Conservation (phyloP, 345 rosid genomes). For the Rhizophora apiculata region DNA sequence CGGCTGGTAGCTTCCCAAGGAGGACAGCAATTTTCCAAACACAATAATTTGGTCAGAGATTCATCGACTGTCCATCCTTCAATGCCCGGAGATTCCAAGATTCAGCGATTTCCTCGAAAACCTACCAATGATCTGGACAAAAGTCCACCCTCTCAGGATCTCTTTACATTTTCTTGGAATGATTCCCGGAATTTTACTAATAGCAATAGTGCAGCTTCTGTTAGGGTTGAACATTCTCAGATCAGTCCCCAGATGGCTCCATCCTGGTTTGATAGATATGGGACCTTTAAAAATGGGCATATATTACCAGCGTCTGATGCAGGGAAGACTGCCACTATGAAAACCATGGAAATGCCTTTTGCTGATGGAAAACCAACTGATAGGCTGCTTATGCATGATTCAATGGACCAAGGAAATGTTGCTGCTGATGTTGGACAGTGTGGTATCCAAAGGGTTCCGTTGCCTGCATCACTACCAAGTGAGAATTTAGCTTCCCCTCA, state of each 20-base stretch:
- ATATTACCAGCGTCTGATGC: conserved; percentile 44
- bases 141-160: conserved; percentile 33
- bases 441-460: conserved; percentile 30
- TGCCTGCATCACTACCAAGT: conserved; percentile 29
- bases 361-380: conserved; percentile 43
- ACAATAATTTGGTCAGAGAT: conserved; percentile 36
- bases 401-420: conserved; percentile 36
- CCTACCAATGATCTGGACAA: conserved; percentile 28
- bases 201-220: conserved; percentile 35
- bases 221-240: conserved; percentile 46
- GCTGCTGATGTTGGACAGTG: conserved; percentile 32
- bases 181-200: conserved; percentile 34
- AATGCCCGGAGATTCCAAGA: conserved; percentile 35
- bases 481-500: conserved; percentile 37
- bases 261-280: conserved; percentile 73
- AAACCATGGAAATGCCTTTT: conserved; percentile 42
- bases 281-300: conserved; percentile 65
- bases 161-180: conserved; percentile 32
- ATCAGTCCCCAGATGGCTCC: conserved; percentile 74
- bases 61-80: conserved; percentile 21
- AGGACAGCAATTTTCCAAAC: conserved; percentile 39
- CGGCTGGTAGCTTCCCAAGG: conserved; percentile 35
- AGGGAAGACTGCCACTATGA: conserved; percentile 32
- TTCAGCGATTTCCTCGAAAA: conserved; percentile 29
- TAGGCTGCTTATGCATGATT: conserved; percentile 30